Percentiles rank a stretch among this genome's conserved stretches.
Evolutionary conservation across 2,329 filamentous ascomycete genomes (phyloP).

Genomic region (Hirsutella rhossiliensis): DNA sequence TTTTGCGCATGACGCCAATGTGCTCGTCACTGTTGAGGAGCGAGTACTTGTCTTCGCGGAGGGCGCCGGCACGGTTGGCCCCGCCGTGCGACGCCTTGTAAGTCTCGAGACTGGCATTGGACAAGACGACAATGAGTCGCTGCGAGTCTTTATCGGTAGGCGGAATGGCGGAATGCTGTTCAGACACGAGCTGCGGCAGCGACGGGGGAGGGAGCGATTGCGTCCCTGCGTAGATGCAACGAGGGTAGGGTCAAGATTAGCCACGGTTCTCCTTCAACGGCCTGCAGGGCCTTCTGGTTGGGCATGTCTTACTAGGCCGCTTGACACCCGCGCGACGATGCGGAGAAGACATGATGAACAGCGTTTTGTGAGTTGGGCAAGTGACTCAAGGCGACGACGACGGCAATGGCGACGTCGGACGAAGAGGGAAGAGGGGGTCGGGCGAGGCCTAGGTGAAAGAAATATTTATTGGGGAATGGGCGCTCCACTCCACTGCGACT

Average conservation of each 20-base stretch:
- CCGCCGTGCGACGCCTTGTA: conserved; percentile 80
- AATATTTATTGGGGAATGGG: no score
- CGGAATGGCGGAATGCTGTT: conserved; percentile 79
- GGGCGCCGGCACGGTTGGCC: conserved; percentile 47
- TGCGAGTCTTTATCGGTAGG: conserved; percentile 81
- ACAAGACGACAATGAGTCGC: conserved; percentile 87
- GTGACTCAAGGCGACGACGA: no score
- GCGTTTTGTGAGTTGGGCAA: background rate
- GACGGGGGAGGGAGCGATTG: conserved; percentile 89
- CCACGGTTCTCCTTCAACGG: background rate
- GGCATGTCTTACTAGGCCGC: conserved; percentile 25
- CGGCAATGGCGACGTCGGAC: background rate
- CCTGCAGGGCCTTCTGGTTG: background rate
- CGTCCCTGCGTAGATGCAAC: conserved; percentile 46
- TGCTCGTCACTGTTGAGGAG: conserved; percentile 98
- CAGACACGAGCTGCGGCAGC: conserved; percentile 83
- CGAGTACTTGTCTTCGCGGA: conserved; percentile 89
- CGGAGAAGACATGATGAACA: conserved; percentile 22
- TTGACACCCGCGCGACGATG: conserved; percentile 29
- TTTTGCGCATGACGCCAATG: conserved; percentile 98
- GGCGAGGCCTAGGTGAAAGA: no score
- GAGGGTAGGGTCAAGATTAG: background rate
- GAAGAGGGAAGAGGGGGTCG: background rate
- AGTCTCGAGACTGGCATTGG: conserved; percentile 93
- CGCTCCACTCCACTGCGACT: no score